Base-by-base conservation (phyloP, 257 asterid species). In the Paulownia fortunei region DNA sequence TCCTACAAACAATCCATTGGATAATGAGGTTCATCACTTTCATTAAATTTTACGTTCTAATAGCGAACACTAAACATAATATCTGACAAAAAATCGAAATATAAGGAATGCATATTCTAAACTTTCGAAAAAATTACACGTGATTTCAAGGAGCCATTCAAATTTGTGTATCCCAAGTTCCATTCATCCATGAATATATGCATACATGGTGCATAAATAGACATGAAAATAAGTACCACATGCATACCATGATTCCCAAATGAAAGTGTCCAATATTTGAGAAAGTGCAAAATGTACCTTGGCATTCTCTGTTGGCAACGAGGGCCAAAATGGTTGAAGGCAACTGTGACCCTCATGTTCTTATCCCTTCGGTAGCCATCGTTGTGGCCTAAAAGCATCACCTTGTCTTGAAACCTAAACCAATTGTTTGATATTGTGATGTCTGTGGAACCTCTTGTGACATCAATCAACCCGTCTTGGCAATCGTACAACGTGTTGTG, bases 271-370 rank as follows among this genome's bases (percentile, higher is more conserved):
- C 16, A 76, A 26, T 6, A 46, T 7, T 23, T 27, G 49, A 9
- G 21, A 4, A 16, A 36, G 10, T 18, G 27, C 1, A 39, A 26
- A 30, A 7, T 27, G 16, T 84, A 89, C 97, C 97, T 93, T 0
- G 98, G 98, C 96, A 93, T 93, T 82, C 97, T 89, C 2, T 93
- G 98, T 1, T 71, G 78, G 80, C 98, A 93, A 15, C 49, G 80
- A 24, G 97, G 98, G 59, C 97, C 97, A 46, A 93, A 93, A 84
- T 90, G 87, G 89, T 93, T 93, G 83, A 86, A 93, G 8, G 88
- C 97, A 12, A 93, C 97, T 0, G 96, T 93, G 49, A 93, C 92
- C 83, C 81, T 91, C 98, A 93, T 93, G 81, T 87, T 54, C 81
- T 37, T 80, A 80, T 93, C 97, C 19, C 92, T 66, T 10, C 55